These are phyloP conservation scores for Pichia sp. DNA, from an alignment of 1,139 yeast genomes.

Conservation along the genomic window DNA sequence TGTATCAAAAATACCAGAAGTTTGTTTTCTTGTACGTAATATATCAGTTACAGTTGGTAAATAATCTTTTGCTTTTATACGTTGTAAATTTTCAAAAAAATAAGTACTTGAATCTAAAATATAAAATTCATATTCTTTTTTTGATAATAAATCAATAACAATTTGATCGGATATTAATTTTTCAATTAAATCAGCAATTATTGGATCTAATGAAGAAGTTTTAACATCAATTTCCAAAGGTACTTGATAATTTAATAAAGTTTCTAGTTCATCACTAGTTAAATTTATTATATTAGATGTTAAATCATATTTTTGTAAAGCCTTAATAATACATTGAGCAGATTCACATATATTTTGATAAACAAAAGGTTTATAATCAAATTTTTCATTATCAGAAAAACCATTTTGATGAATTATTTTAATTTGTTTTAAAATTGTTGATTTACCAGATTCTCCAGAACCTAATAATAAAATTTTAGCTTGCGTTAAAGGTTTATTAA, in stretches of 20 bases:
- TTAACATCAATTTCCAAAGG: slow-evolving; percentile 36
- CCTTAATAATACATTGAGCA: slow-evolving; percentile 54
- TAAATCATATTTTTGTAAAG: slow-evolving; percentile 46
- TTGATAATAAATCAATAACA: slow-evolving; percentile 50
- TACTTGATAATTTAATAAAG: slow-evolving; percentile 42
- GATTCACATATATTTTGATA: slow-evolving; percentile 64
- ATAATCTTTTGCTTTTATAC: slow-evolving; percentile 58
- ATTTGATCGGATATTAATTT: slow-evolving; percentile 54
- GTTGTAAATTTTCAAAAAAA: slow-evolving; percentile 60
- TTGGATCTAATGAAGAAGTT: slow-evolving; percentile 35
- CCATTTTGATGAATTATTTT: slow-evolving; percentile 70
- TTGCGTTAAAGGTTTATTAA: slow-evolving; percentile 27
- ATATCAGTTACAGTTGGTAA: slow-evolving; percentile 73
- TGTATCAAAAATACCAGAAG: slow-evolving; percentile 87
- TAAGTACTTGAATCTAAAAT: slow-evolving; percentile 84
- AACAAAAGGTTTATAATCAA: slow-evolving; percentile 64
- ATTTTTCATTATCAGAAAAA: slow-evolving; percentile 54
- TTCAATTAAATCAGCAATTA: slow-evolving; percentile 40
- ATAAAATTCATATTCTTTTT: slow-evolving; percentile 69
- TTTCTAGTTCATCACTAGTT: slow-evolving; percentile 39
- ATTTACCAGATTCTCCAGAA: slow-evolving; percentile 76
- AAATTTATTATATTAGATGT: slow-evolving; percentile 35
- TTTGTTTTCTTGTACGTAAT: slow-evolving; percentile 81
- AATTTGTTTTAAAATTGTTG: slow-evolving; percentile 70
- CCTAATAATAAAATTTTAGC: slow-evolving; percentile 65